phyloP scores from a whole-genome alignment of 1,139 yeast genomes.

The Saccharomyces hybrid region DNA sequence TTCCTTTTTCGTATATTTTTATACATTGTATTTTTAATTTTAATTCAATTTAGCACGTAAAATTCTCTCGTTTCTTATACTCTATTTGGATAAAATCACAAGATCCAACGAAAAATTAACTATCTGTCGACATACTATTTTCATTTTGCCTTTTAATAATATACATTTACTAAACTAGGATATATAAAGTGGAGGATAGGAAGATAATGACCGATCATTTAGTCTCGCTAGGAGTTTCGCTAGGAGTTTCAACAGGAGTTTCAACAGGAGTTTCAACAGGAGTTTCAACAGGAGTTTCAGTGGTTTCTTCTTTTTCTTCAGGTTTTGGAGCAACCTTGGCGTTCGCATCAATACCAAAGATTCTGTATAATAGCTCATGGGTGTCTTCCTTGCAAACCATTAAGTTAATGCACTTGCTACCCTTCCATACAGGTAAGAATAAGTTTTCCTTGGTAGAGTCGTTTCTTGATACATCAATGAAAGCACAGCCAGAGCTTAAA shows the following conservation, averaged over 20 bases:
- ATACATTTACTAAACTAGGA: background rate
- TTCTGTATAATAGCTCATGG: constrained; percentile 78
- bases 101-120: background rate
- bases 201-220: background rate
- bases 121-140: background rate
- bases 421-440: constrained; percentile 89
- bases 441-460: constrained; percentile 52
- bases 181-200: background rate
- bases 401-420: constrained; percentile 71
- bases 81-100: background rate
- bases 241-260: background rate
- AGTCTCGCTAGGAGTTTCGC: constrained; percentile 5
- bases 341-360: constrained; percentile 66
- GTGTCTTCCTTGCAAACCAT: constrained; percentile 94
- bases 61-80: too few relatives aligned
- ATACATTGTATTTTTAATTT: background rate
- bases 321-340: constrained; percentile 37
- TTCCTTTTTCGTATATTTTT: background rate
- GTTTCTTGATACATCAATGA: constrained; percentile 59
- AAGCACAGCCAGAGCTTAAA: constrained; percentile 75
- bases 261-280: background rate
- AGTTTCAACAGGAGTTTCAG: constrained; percentile 2
- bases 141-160: background rate
- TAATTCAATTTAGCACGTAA: background rate
- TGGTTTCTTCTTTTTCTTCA: constrained; percentile 12